Base-by-base conservation (phyloP, 495 filamentous ascomycete species). In the Podospora didyma region DNA sequence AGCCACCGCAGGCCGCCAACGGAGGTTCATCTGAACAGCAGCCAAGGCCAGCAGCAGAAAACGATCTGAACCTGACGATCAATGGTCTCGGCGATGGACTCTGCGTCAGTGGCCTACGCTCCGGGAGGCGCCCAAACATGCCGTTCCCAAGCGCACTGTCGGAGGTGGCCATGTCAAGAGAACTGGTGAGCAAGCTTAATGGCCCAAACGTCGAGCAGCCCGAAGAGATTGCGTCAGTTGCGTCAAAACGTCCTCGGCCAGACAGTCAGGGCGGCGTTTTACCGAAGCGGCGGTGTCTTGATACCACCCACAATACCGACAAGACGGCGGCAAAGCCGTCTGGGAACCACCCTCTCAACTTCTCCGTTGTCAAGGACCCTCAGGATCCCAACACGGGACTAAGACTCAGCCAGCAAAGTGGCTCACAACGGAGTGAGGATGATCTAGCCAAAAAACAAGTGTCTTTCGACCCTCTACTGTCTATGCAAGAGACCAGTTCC, bases 291-390 rank as follows among this genome's bases (percentile, higher is more conserved):
- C 44, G 2, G 9, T 9, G 17, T 60, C 26, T 21, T 23, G 46
- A 11, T 48, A 31, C 9, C 4, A 31, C 9, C 3, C 26, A 31
- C 26, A 3, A 9, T 4, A 31, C 26, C 4, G 26, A 31, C 9
- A 9, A 31, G 26, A 3, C 26, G 26, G 9, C 67, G 58, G 50
- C 59, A 35, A 70, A 64, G 22, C 48, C 56, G 24, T 56, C 63
- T 28, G 63, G 62, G 21, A 67, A 62, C 17, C 72, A 73, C n/a
- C 69, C 64, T 1, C 76, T 90, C 21, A 75, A 74, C 16, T 96
- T 90, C 61, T 81, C 88, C 1, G 82, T 93, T 10, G 89, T 95
- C 16, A 96, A 96, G 69, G 82, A 94, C 57, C 81, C 87, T 0
- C 81, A 86, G 57, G 82, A 89, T 57, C 79, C 81, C 23, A 78